These are phyloP conservation scores for Stephania yunnanensis DNA, from an alignment of 164 flowering plant genomes.

Conservation along the genomic window DNA sequence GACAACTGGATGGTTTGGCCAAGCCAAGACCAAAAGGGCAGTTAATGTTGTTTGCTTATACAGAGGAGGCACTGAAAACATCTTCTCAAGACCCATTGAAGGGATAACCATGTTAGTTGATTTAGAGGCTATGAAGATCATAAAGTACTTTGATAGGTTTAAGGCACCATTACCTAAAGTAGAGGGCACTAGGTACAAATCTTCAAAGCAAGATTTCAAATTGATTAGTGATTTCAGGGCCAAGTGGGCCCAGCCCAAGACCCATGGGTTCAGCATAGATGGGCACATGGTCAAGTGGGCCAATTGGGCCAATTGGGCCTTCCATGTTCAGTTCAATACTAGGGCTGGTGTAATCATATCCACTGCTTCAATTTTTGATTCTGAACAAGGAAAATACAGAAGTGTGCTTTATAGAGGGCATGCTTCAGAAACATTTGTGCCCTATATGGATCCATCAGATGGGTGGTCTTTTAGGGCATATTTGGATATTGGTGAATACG, in stretches of 20 bases:
- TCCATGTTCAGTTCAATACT: constrained; percentile 41
- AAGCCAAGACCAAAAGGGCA: neutral
- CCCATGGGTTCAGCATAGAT: neutral
- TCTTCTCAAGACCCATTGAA: neutral
- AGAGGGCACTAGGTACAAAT: neutral
- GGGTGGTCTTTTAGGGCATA: constrained; percentile 51
- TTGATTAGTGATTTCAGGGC: neutral
- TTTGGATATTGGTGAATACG: constrained; percentile 55
- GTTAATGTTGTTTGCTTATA: neutral
- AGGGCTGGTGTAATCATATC: constrained; percentile 54
- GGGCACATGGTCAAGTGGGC: constrained; percentile 36
- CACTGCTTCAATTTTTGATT: constrained; percentile 41
- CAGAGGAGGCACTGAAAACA: neutral
- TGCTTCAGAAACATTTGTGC: constrained; percentile 53
- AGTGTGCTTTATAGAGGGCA: constrained; percentile 46
- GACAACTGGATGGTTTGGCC: neutral
- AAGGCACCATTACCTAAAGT: neutral
- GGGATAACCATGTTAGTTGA: neutral
- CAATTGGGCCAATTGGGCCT: constrained; percentile 58
- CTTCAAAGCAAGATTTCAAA: neutral
- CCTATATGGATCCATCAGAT: constrained; percentile 59
- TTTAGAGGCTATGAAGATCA: neutral
- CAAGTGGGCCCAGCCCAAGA: neutral
- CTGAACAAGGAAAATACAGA: constrained; percentile 26
- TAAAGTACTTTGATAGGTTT: neutral